Base-by-base conservation (phyloP, 2,329 filamentous ascomycete genomes). In the Aureobasidium sp. region DNA sequence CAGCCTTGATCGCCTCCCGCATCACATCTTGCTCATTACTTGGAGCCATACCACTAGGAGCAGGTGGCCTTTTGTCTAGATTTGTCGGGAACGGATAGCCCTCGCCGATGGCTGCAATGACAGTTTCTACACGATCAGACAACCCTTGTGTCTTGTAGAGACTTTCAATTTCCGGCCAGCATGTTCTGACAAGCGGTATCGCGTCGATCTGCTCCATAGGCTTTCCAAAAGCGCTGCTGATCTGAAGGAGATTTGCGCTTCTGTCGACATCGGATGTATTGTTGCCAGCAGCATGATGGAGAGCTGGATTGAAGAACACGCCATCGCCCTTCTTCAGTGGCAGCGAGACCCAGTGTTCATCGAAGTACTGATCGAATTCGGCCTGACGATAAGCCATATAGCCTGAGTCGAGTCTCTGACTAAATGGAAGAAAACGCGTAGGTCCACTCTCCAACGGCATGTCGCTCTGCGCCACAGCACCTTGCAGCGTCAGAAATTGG, bases 11-110 rank as follows among this genome's bases (percentile, higher is more conserved):
- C 0, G 72, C 80, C 58, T 71, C 73, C 3, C 75, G 49, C 33
- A 85, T 63, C 14, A 84, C 47, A 60, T 82, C 78, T 67, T 84
- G 79, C 71, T 86, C 83, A 64, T 80, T 84, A 67, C 80, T 78
- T 3, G 83, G 83, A 11, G 83, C 82, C 83, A 86, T 85, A 0
- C 79, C 82, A 47, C 78, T 79, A 0, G 78, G 78, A 33, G 76
- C 78, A 0, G 84, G 84, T 1, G 82, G 78, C 52, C 83, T 77
- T 2, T 72, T 76, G 67, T 86, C 83, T 53, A 86, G 65, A 69
- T 86, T 85, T 6, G 83, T 85, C 0, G 83, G 83, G 64, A 86
- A 86, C 1, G 83, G 79, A 69, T 86, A 86, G 0, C 82, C 84
- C 37, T 85, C 80, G 0, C 74, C 81, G 5, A 86, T 71, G 14